These are phyloP conservation scores for Samsoniella hepiali DNA, from an alignment of 2,329 filamentous ascomycete species.

Conservation along the genomic window DNA sequence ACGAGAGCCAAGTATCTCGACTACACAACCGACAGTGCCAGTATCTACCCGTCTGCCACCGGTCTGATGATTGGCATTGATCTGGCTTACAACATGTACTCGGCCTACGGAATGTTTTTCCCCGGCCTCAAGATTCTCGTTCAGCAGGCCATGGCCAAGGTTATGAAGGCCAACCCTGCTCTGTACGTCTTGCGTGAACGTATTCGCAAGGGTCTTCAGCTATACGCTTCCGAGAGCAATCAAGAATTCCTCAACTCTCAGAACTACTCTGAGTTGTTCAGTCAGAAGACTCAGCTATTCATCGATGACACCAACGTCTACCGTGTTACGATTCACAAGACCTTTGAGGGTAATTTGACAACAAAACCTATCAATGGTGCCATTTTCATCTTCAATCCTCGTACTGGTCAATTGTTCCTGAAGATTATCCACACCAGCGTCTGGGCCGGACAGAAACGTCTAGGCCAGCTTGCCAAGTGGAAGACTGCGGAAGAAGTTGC, in stretches of 20 bases:
- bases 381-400: slow-evolving; percentile 99
- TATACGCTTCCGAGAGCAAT: slow-evolving; percentile 97
- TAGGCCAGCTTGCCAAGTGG: slow-evolving; percentile 97
- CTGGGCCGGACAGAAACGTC: slow-evolving; percentile 98
- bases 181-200: slow-evolving; percentile 94
- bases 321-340: slow-evolving; percentile 99
- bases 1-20: slow-evolving; percentile 97
- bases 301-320: slow-evolving; percentile 99
- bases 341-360: slow-evolving; percentile 96
- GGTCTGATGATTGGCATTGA: slow-evolving; percentile 98
- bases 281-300: slow-evolving; percentile 97
- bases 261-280: slow-evolving; percentile 98
- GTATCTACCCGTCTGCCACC: slow-evolving; percentile 94
- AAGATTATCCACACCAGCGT: slow-evolving; percentile 99
- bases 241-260: slow-evolving; percentile 99
- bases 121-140: slow-evolving; percentile 91
- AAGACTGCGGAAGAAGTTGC: slow-evolving; percentile 99
- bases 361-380: slow-evolving; percentile 99
- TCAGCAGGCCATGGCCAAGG: slow-evolving; percentile 98
- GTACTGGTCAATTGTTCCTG: slow-evolving; percentile 93
- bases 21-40: slow-evolving; percentile 98
- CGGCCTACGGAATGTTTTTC: slow-evolving; percentile 98
- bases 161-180: slow-evolving; percentile 99
- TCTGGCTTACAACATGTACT: slow-evolving; percentile 96
- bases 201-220: slow-evolving; percentile 95